Evolutionary conservation across 371 early-diverging fungal genomes (phyloP), one percentile per base, ranked within the genome.

Genomic region (Catenaria anguillulae): DNA sequence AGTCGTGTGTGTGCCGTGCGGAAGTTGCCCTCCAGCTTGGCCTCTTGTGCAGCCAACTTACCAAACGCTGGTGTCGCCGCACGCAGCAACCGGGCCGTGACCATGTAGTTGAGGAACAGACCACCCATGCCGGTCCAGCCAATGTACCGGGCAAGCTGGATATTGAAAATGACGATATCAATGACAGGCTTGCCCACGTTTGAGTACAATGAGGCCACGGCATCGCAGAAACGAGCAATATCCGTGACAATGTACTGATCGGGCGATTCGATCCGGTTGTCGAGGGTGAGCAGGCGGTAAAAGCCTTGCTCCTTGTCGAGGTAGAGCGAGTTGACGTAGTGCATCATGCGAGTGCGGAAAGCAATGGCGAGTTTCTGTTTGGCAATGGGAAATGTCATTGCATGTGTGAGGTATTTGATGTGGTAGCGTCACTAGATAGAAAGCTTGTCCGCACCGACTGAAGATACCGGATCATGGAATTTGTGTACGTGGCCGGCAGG

Each of bases 401-500:
- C 19, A 33, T 29, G 17, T 36, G 61, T 12, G 26, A 37, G 13
- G 2, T 29, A 21, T n/a, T 23, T 23, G 23, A 33, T 1, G 13
- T 29, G 19, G n/a, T 50, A 43, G 4, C 26, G 23, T 31, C 42
- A 55, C 21, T 5, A 33, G 26, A n/a, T 21, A n/a, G n/a, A 33
- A 34, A 15, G 23, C 1, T 24, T 35, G 45, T 8, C 19, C 24
- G 55, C 48, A 15, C n/a, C n/a, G 13, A 21, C 36, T 55, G 4
- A 21, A 45, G 23, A 29, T 67, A 65, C 54, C 75, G 74, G 71
- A 85, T 84, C 95, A 97, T 93, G 71, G 86, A 86, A 74, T 97
- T 97, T 26, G 95, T 95, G 71, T 95, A 97, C 10, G 94, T 94
- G 21, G 97, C 97, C 33, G 97, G 97, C 17, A 97, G 72, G 31